Evolutionary conservation across 176 grass and related monocot species (phyloP).

Genomic region (Triticum monococcum): DNA sequence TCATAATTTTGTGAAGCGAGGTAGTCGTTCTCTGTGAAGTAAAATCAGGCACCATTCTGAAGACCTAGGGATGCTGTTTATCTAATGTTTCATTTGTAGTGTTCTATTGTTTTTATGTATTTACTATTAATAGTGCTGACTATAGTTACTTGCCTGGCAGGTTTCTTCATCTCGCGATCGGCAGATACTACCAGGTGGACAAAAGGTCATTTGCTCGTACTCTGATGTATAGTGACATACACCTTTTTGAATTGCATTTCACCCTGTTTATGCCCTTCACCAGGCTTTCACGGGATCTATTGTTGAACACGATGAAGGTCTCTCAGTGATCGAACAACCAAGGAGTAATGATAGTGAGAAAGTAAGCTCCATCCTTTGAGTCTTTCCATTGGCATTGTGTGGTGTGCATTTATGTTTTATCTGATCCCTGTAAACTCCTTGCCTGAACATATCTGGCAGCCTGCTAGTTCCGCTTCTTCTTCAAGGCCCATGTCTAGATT

Average conservation of each 20-base stretch:
- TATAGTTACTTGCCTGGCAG: slow-evolving; percentile 27
- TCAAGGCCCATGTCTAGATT: slow-evolving; percentile 90
- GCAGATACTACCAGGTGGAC: slow-evolving; percentile 46
- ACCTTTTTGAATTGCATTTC: slow-evolving; percentile 5
- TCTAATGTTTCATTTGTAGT: neutral
- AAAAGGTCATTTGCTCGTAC: slow-evolving; percentile 35
- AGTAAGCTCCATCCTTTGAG: slow-evolving; percentile 30
- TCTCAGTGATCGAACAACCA: slow-evolving; percentile 40
- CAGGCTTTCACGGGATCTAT: slow-evolving; percentile 86
- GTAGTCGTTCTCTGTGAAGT: neutral
- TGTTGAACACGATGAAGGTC: slow-evolving; percentile 59
- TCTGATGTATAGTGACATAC: neutral
- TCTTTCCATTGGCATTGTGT: neutral
- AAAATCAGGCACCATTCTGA: slow-evolving; percentile 9
- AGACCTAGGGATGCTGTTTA: neutral
- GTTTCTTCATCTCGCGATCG: slow-evolving; percentile 32
- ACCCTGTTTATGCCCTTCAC: neutral
- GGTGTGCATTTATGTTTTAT: neutral
- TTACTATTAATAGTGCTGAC: neutral
- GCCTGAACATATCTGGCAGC: slow-evolving; percentile 22
- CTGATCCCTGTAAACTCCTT: neutral
- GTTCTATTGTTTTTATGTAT: neutral
- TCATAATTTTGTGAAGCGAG: neutral
- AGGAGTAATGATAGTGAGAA: slow-evolving; percentile 32
- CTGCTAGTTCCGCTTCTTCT: slow-evolving; percentile 52